A percentile compares a stretch with the other conserved stretches of the same genome.
Evolutionary conservation across 2,329 filamentous ascomycete genomes (phyloP).

Genomic region (Phoma sp.): DNA sequence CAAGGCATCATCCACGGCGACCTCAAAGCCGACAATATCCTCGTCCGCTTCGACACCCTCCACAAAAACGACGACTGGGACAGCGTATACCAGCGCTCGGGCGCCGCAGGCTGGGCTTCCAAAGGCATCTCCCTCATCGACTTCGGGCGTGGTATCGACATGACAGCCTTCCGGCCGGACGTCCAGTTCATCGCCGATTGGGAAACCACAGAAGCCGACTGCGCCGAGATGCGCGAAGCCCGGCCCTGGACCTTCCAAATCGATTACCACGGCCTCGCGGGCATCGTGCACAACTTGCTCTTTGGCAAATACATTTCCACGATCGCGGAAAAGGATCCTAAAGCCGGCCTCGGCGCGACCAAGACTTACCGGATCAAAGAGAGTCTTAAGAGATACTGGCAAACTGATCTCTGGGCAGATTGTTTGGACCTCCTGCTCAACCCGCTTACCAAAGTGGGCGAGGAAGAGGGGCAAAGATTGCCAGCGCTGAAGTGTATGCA

Average conservation of each 20-base stretch:
- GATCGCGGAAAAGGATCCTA: constrained; percentile 54
- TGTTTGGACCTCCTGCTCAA: constrained; percentile 88
- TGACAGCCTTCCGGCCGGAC: constrained; percentile 77
- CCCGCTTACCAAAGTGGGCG: constrained; percentile 69
- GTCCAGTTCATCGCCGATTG: constrained; percentile 95
- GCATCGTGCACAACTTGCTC: constrained; percentile 83
- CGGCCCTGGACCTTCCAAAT: constrained; percentile 97
- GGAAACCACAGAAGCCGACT: constrained; percentile 86
- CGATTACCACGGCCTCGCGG: constrained; percentile 92
- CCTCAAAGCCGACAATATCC: constrained; percentile 93
- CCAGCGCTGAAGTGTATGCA: constrained; percentile 76
- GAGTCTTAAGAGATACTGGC: constrained; percentile 92
- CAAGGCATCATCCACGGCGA: constrained; percentile 88
- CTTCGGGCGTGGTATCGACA: constrained; percentile 93
- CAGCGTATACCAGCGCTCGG: constrained; percentile 73
- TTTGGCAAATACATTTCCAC: constrained; percentile 97
- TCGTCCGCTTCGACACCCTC: constrained; percentile 76
- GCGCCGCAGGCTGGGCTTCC: constrained; percentile 75
- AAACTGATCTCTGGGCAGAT: constrained; percentile 85
- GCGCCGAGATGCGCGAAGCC: constrained; percentile 92
- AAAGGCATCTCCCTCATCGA: constrained; percentile 90
- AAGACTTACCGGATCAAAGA: constrained; percentile 82
- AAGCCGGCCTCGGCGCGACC: constrained; percentile 59
- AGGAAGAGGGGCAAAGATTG: constrained; percentile 70
- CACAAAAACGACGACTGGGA: constrained; percentile 57